Conservation (phyloP, 2,329 filamentous ascomycete genomes). For the Colletotrichum graminicola region DNA sequence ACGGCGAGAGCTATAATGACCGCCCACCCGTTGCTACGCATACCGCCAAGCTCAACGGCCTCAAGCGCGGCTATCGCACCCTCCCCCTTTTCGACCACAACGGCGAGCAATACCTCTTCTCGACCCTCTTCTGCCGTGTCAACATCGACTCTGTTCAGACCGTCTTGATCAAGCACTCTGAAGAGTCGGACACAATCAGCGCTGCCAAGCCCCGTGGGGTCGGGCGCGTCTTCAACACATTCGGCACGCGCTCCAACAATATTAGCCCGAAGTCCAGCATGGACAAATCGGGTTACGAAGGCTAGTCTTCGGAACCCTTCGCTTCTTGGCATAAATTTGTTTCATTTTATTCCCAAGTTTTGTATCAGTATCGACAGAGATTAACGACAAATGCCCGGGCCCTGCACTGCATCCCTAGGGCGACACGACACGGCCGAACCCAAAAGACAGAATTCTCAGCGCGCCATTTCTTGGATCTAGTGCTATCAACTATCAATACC, state of each 20-base stretch:
- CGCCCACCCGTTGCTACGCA: constrained; percentile 82
- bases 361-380: constrained; percentile 41
- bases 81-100: constrained; percentile 89
- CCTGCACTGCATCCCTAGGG: constrained; percentile 27
- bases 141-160: constrained; percentile 71
- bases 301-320: constrained; percentile 43
- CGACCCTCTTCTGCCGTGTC: constrained; percentile 92
- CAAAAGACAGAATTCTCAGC: constrained; percentile 40
- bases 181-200: constrained; percentile 46
- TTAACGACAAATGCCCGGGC: constrained; percentile 31
- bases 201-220: constrained; percentile 68
- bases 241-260: constrained; percentile 62
- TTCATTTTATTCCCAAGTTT: constrained; percentile 30
- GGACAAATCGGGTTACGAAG: constrained; percentile 62
- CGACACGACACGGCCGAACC: constrained; percentile 43
- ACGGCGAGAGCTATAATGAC: constrained; percentile 78
- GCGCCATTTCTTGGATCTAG: constrained; percentile 41
- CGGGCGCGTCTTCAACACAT: constrained; percentile 63
- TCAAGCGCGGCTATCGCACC: constrained; percentile 93
- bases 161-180: constrained; percentile 65
- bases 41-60: constrained; percentile 89
- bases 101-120: constrained; percentile 94
- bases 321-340: constrained; percentile 39
- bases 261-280: constrained; percentile 65
- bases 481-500: constrained; percentile 42